Conservation (phyloP, 768 basidiomycete species). For the Suillus tomentosus region DNA sequence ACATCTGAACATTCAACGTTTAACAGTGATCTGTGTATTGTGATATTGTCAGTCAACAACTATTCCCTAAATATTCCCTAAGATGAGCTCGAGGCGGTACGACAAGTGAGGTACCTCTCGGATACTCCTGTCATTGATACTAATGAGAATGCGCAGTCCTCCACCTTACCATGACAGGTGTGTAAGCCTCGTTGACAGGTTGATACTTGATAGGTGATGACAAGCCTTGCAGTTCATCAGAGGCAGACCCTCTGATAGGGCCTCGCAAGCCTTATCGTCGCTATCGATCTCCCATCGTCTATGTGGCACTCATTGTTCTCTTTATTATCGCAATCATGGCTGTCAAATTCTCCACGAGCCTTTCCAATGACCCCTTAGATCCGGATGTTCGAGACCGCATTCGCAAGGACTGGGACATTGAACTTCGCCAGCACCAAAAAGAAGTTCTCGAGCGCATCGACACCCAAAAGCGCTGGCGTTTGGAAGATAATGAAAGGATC, state of each 20-base stretch:
- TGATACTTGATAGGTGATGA: not conserved
- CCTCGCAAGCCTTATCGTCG: not conserved
- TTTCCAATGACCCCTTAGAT: conserved; percentile 24
- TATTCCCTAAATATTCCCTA: not conserved
- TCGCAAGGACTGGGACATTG: conserved; percentile 24
- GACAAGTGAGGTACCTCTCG: not conserved
- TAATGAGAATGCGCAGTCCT: not conserved
- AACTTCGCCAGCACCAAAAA: conserved; percentile 22
- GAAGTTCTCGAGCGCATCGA: conserved; percentile 15
- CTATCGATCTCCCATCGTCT: not conserved
- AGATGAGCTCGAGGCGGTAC: not conserved
- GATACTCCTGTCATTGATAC: not conserved
- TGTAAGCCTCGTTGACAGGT: not conserved
- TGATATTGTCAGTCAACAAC: too few relatives aligned
- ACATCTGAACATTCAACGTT: too few relatives aligned
- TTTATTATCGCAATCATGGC: not conserved
- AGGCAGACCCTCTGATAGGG: conserved; percentile 1
- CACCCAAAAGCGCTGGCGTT: conserved; percentile 20
- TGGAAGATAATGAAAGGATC: conserved; percentile 18
- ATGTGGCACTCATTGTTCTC: not conserved
- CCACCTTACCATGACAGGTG: not conserved
- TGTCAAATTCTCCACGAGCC: conserved; percentile 7
- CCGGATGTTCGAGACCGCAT: conserved; percentile 24
- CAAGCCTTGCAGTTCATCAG: conserved; percentile 1
- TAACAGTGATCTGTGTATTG: too few relatives aligned